A percentile compares a stretch with the other conserved stretches of the same genome.
Evolutionary conservation across 2,329 filamentous ascomycete genomes (phyloP).

Genomic region (Xylaria hypoxylon): DNA sequence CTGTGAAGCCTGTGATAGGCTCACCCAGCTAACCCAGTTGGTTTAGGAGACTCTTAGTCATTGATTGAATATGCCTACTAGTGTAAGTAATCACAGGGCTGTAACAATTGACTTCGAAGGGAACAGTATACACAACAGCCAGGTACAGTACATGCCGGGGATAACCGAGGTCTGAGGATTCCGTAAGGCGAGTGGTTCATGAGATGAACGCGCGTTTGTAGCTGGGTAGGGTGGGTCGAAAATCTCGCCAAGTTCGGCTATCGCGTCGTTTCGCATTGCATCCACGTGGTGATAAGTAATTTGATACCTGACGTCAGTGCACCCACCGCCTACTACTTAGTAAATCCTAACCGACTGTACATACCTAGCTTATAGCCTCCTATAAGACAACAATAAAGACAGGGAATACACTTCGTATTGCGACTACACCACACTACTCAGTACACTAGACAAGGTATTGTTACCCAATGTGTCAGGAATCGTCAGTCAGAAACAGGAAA

Average conservation of each 20-base stretch:
- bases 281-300: constrained; percentile 49
- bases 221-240: constrained; percentile 34
- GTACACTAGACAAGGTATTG: too few relatives aligned
- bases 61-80: too few relatives aligned
- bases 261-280: constrained; percentile 44
- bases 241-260: constrained; percentile 44
- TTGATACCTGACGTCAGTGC: constrained; percentile 42
- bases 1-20: too few relatives aligned
- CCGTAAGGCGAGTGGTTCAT: too few relatives aligned
- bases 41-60: too few relatives aligned
- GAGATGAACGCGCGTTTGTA: background rate
- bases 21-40: too few relatives aligned
- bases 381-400: background rate
- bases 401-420: background rate
- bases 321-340: background rate
- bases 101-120: too few relatives aligned
- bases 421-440: too few relatives aligned
- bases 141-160: too few relatives aligned
- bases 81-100: too few relatives aligned
- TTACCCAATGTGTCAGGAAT: background rate
- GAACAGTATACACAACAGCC: too few relatives aligned
- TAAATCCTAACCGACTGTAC: background rate
- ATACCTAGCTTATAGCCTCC: background rate
- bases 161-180: too few relatives aligned
- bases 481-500: background rate